Percentiles rank a stretch among this genome's conserved stretches.
Evolutionary conservation across 495 filamentous ascomycete species (phyloP).

Genomic region (Podospora bellae-mahoneyi): DNA sequence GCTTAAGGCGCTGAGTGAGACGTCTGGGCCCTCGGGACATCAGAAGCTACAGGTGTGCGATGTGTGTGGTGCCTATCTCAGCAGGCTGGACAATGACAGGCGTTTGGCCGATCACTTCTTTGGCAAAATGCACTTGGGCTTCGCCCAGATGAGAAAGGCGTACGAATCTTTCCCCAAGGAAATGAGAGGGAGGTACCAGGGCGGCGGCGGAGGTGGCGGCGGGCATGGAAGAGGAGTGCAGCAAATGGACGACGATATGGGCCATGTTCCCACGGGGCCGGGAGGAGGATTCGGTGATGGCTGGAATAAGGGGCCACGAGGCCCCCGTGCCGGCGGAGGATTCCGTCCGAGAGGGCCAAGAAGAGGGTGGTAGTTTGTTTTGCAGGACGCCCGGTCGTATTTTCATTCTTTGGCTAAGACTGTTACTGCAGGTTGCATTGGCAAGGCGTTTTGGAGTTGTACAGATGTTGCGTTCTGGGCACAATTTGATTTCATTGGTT

Average conservation of each 20-base stretch:
- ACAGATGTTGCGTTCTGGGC: background rate
- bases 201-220: conserved; percentile 56
- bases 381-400: background rate
- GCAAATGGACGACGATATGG: conserved; percentile 41
- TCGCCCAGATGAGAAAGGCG: conserved; percentile 94
- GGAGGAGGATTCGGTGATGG: conserved; percentile 56
- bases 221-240: conserved; percentile 38
- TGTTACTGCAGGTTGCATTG: conserved; percentile 11
- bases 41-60: conserved; percentile 99
- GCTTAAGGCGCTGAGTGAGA: conserved; percentile 87
- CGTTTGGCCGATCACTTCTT: conserved; percentile 96
- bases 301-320: conserved; percentile 46
- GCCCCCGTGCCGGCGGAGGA: conserved; percentile 41
- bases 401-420: background rate
- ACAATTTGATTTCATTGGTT: background rate
- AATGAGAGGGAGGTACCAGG: conserved; percentile 48
- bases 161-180: conserved; percentile 84
- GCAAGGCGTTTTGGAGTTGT: conserved; percentile 13
- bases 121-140: conserved; percentile 98
- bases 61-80: conserved; percentile 89
- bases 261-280: conserved; percentile 39
- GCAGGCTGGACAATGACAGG: conserved; percentile 87
- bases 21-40: conserved; percentile 85
- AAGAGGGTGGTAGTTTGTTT: conserved; percentile 37
- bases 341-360: conserved; percentile 39